Evolutionary conservation across 192 early-diverging fungal genomes (phyloP).

Genomic region (Fimicolochytrium jonesii): DNA sequence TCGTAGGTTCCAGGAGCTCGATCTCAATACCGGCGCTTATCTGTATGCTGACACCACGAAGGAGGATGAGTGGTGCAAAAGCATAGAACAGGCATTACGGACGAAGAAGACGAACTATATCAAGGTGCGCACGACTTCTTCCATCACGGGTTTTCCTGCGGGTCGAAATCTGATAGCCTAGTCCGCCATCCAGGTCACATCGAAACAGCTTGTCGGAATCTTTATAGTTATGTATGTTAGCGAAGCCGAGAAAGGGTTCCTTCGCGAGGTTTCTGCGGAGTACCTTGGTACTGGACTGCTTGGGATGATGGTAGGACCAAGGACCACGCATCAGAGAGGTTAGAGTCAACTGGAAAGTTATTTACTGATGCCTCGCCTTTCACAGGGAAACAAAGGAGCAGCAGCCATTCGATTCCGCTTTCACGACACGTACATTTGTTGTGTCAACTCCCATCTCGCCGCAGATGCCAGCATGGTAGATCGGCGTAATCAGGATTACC

Average conservation of each 20-base stretch:
- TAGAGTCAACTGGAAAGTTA: no score
- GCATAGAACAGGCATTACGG: slow-evolving; percentile 65
- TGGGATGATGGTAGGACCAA: slow-evolving; percentile 31
- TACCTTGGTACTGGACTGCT: slow-evolving; percentile 74
- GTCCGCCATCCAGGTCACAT: slow-evolving; percentile 58
- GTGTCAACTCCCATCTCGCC: slow-evolving; percentile 91
- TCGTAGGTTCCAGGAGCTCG: slow-evolving; percentile 86
- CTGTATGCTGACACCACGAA: slow-evolving; percentile 72
- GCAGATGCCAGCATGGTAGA: slow-evolving; percentile 75
- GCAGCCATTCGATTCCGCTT: slow-evolving; percentile 74
- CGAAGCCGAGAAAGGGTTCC: slow-evolving; percentile 37
- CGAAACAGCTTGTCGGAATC: slow-evolving; percentile 87
- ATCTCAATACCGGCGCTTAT: slow-evolving; percentile 81
- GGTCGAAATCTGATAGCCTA: no score
- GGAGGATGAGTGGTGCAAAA: slow-evolving; percentile 75
- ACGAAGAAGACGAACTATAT: slow-evolving; percentile 45
- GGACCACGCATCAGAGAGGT: not conserved
- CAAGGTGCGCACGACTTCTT: slow-evolving; percentile 45
- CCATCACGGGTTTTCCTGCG: no score
- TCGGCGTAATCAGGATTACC: slow-evolving; percentile 84
- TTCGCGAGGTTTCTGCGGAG: slow-evolving; percentile 63
- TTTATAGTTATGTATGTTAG: slow-evolving; percentile 78
- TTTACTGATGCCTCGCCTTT: not conserved
- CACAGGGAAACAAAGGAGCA: slow-evolving; percentile 92
- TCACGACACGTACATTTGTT: slow-evolving; percentile 75